Base-by-base conservation (phyloP, 1,284 basidiomycete genomes). In the Ustilago bromivora region DNA sequence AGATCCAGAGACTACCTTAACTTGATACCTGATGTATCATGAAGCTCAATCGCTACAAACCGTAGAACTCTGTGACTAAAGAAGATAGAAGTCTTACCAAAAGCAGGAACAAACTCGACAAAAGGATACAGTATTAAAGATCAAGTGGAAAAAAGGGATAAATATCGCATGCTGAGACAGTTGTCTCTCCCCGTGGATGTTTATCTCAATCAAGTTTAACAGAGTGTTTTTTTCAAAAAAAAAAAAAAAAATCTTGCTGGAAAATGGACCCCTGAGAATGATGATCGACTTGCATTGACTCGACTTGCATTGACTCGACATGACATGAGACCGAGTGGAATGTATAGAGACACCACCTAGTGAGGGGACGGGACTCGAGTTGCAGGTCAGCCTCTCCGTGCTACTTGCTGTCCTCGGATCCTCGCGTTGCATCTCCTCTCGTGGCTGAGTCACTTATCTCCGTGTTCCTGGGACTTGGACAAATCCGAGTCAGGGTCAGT, bases 401-500 rank as follows among this genome's bases (percentile, higher is more conserved):
- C 1, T 17, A 1, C 40, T 41, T 41, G 12, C 10, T 41, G 40
- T 23, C 40, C 40, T 13, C 17, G 1, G 40, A 41, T 41, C 40
- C 12, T 41, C 12, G 10, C 17, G 40, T 9, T 15, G 40, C 15
- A 12, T 41, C 7, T 28, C 19, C n/a, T 28, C n/a, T 7, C 8
- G n/a, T 49, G 46, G 46, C 46, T 49, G 10, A 10, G 6, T 49
- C n/a, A 6, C n/a, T 49, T 49, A 19, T 49, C 2, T 9, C 46
- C 9, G 13, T 31, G 7, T 36, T 54, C 52, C 52, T 34, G 36
- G 36, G 28, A n/a, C 40, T 57, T 15, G 13, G 15, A 32, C 43
- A 49, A 35, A 34, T 49, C 57, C 57, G 57, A 59, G 57, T 51
- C 57, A 34, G 57, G 49, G 57, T 59, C 34, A n/a, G 12, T 41